Conservation (phyloP, 2,329 filamentous ascomycete species). For the Venturia nashicola region DNA sequence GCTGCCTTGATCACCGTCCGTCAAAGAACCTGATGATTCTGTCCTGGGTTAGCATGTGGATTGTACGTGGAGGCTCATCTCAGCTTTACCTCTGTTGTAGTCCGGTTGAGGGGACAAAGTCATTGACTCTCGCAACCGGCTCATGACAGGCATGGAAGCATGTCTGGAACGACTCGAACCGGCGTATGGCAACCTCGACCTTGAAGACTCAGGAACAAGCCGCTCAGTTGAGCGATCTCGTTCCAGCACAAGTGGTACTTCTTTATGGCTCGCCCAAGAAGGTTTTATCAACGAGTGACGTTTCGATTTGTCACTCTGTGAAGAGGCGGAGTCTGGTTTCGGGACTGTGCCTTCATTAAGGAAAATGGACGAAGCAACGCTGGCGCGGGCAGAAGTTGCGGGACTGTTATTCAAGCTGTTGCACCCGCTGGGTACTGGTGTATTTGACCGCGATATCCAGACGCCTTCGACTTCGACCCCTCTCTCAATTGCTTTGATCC, state of each 20-base stretch:
- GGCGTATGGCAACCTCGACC: not conserved
- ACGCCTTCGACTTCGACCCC: slow-evolving; percentile 79
- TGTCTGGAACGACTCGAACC: not conserved
- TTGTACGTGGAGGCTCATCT: not conserved
- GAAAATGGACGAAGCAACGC: not conserved
- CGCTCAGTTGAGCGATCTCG: slow-evolving; percentile 1
- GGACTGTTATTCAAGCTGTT: slow-evolving; percentile 16
- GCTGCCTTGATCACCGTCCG: not conserved
- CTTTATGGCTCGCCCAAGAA: not conserved
- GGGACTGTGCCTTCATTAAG: not conserved
- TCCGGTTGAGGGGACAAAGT: slow-evolving; percentile 1
- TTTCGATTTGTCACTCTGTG: not conserved
- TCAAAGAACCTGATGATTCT: not conserved
- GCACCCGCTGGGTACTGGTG: slow-evolving; percentile 23
- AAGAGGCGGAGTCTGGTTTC: not conserved
- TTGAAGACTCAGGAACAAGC: not conserved
- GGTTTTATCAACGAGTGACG: not conserved
- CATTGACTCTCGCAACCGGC: not conserved
- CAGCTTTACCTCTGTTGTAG: not conserved
- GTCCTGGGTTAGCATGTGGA: not conserved
- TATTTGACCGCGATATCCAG: slow-evolving; percentile 36
- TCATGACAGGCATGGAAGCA: not conserved
- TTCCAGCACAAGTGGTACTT: not conserved
- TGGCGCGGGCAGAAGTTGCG: not conserved
- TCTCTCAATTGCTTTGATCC: slow-evolving; percentile 70